Base-by-base conservation (phyloP, 2,329 filamentous ascomycete genomes). In the Arachnomyces sp. region DNA sequence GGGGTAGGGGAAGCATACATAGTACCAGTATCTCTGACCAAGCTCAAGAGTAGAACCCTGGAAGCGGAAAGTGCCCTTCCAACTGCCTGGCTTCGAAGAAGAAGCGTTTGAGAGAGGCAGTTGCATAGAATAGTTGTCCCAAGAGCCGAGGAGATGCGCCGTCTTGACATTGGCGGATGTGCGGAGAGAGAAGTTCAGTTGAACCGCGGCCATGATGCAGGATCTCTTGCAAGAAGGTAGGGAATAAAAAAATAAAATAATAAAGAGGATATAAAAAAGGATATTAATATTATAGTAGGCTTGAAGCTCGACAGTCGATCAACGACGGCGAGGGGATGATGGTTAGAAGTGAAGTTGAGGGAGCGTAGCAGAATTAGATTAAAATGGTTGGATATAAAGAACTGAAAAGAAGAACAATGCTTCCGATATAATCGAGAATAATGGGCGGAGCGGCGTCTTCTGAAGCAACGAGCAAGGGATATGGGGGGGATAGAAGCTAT, bases 11-110 rank as follows among this genome's bases (percentile, higher is more conserved):
- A 20, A 35, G 64, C 68, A 49, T 61, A 72, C 68, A 80, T 98
- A 98, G 81, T 96, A 98, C 92, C 92, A 98, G 80, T 96, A 96
- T 63, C 90, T 82, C 64, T 86, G 81, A 63, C 90, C 88, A 56
- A 86, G 74, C 73, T 90, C 81, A 56, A 96, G 77, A 45, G 86
- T 90, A 47, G 79, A 70, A 62, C 82, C 83, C 70, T 92, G 84
- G 72, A 98, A 95, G 71, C 87, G 83, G 75, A 98, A 95, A 58
- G 87, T 93, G 60, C 90, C 92, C 65, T 89, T 85, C 88, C 90
- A 96, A 54, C 84, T 84, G 61, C 88, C 88, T 42, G 83, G 79
- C 74, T 94, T 94, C 68, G 82, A 81, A 36, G 82, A 77, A 59
- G 73, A 70, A 66, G 94, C 87, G 73, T 88, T 89, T 69, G 88